Conservation (phyloP, 176 grass and related monocot species). For the Echinochloa phyllopogon region DNA sequence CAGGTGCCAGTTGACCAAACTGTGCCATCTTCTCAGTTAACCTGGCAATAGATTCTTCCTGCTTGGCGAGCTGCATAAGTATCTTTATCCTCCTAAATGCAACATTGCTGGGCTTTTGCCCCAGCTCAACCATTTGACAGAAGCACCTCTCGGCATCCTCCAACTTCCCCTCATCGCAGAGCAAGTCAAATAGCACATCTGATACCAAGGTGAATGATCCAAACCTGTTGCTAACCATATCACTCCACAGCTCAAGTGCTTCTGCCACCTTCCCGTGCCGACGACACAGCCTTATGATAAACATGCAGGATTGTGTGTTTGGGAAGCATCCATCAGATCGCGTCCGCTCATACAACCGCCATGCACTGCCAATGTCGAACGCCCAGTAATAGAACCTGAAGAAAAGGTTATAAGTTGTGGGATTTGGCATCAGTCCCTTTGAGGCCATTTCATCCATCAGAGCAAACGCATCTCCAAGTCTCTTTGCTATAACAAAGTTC, state of each 20-base stretch:
- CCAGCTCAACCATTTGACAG: conserved; percentile 70
- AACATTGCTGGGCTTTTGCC: conserved; percentile 72
- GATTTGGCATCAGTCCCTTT: conserved; percentile 74
- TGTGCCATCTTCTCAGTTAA: conserved; percentile 60
- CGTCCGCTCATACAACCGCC: conserved; percentile 73
- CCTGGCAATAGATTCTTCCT: conserved; percentile 62
- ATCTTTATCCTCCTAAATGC: conserved; percentile 84
- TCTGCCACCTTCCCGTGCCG: conserved; percentile 54
- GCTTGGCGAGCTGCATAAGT: conserved; percentile 83
- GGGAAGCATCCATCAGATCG: conserved; percentile 68
- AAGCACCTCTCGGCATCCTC: conserved; percentile 85
- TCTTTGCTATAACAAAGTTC: conserved; percentile 91
- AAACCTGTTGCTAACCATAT: conserved; percentile 78
- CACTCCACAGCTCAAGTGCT: conserved; percentile 79
- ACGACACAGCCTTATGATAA: conserved; percentile 74
- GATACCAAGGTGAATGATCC: conserved; percentile 81
- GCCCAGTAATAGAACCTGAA: conserved; percentile 92
- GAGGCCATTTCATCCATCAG: conserved; percentile 78
- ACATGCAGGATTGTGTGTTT: conserved; percentile 88
- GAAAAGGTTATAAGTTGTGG: conserved; percentile 87
- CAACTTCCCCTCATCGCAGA: conserved; percentile 82
- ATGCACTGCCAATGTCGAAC: conserved; percentile 57
- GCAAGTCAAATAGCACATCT: conserved; percentile 80
- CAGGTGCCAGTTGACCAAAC: conserved; percentile 38
- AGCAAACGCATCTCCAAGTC: conserved; percentile 71